Percentiles rank a stretch among this genome's conserved stretches.
These are phyloP conservation scores for Phytophthora crassamura DNA, from an alignment of 352 stramenopile genomes.

Conservation along the genomic window DNA sequence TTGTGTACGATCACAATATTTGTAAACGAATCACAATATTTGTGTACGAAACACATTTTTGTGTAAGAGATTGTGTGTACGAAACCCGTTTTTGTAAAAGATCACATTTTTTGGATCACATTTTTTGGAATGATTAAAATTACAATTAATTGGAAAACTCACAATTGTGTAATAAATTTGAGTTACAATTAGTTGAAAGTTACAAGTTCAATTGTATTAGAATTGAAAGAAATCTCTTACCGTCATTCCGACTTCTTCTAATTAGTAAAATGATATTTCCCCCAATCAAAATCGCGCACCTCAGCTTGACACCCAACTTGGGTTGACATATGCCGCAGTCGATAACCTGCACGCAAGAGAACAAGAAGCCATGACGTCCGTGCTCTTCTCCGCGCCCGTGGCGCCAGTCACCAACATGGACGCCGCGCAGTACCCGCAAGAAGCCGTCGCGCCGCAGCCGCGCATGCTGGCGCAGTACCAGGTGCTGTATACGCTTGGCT, in stretches of 20 bases:
- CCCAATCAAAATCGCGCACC: conserved; percentile 11
- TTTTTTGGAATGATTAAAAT: no score
- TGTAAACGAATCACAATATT: no score
- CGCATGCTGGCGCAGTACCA: conserved; percentile 81
- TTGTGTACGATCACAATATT: no score
- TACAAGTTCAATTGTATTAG: no score
- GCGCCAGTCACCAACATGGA: conserved; percentile 42
- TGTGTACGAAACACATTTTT: no score
- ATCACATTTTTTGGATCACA: no score
- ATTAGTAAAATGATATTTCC: conserved; percentile 3
- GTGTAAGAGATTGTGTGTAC: no score
- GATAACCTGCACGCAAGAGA: conserved; percentile 18
- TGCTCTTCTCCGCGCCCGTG: conserved; percentile 34
- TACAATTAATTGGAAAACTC: no score
- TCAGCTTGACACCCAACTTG: conserved; percentile 4
- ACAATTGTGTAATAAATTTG: no score
- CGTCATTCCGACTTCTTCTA: conserved; percentile 5
- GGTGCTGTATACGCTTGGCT: conserved; percentile 83
- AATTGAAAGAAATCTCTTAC: no score
- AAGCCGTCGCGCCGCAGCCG: conserved; percentile 15
- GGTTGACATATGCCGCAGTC: conserved; percentile 21
- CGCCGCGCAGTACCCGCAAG: conserved; percentile 20
- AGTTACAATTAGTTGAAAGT: no score
- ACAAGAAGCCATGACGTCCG: conserved; percentile 35
- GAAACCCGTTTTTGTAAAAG: no score